Evolutionary conservation across 176 grass and related monocot species (phyloP).

Genomic region (Cocos nucifera): DNA sequence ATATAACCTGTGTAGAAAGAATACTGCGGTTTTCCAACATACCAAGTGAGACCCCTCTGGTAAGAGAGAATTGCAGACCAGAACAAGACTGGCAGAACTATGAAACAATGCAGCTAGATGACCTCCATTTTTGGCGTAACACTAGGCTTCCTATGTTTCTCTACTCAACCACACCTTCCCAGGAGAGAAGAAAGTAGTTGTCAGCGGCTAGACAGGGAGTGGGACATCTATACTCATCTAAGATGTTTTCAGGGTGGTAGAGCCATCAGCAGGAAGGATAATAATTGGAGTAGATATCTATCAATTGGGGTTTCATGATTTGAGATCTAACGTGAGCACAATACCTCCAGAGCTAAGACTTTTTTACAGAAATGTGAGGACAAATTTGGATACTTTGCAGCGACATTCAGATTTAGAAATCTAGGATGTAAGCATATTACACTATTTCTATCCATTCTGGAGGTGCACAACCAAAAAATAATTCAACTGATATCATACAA

Average conservation of each 20-base stretch:
- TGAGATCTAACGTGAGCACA: constrained; percentile 67
- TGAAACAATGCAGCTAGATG: constrained; percentile 56
- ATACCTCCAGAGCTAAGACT: constrained; percentile 82
- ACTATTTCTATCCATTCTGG: background rate
- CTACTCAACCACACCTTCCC: constrained; percentile 72
- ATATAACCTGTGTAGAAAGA: constrained; percentile 90
- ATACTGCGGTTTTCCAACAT: constrained; percentile 66
- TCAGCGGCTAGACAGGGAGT: constrained; percentile 75
- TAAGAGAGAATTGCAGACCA: constrained; percentile 46
- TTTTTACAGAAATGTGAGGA: constrained; percentile 72
- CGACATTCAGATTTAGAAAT: constrained; percentile 55
- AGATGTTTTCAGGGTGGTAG: constrained; percentile 75
- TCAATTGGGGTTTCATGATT: constrained; percentile 61
- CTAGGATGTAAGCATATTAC: constrained; percentile 58
- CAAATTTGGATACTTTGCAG: constrained; percentile 62
- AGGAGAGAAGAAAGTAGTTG: constrained; percentile 74
- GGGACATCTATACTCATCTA: constrained; percentile 84
- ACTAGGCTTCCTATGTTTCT: constrained; percentile 54
- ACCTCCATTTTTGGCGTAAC: constrained; percentile 49
- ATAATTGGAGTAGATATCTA: constrained; percentile 62
- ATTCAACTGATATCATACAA: background rate
- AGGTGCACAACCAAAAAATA: background rate
- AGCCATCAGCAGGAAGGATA: constrained; percentile 61
- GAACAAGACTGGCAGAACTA: constrained; percentile 42
- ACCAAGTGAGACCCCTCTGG: constrained; percentile 53